Evolutionary conservation across 2,329 filamentous ascomycete species (phyloP).

Genomic region (Colletotrichum melonis): DNA sequence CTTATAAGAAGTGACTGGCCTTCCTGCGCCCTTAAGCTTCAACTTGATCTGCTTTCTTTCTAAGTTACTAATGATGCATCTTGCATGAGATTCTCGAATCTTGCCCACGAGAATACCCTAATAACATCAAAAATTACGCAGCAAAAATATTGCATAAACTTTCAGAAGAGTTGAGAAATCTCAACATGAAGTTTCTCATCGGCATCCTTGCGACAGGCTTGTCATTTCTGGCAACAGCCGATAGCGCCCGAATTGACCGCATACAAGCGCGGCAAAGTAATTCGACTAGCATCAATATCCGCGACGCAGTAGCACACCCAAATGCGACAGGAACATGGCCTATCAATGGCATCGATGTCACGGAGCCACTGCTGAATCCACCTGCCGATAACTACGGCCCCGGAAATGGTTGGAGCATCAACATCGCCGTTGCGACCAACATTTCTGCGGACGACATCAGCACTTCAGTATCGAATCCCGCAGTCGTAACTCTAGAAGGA

Average conservation of each 20-base stretch:
- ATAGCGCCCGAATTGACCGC: not conserved
- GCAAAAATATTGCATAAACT: not conserved
- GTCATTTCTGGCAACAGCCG: not conserved
- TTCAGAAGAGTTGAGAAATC: not conserved
- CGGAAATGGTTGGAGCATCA: conserved; percentile 33
- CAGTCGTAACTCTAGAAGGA: not conserved
- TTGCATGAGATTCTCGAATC: not conserved
- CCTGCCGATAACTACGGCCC: not conserved
- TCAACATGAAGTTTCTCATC: not conserved
- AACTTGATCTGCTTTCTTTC: not conserved
- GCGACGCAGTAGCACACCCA: not conserved
- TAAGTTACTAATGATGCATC: too few relatives aligned
- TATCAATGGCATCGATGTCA: not conserved
- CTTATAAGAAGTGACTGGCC: not conserved
- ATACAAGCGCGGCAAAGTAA: not conserved
- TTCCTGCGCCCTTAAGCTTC: not conserved
- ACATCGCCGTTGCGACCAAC: conserved; percentile 16
- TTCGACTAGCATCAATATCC: not conserved
- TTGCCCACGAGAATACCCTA: too few relatives aligned
- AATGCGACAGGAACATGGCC: conserved; percentile 30
- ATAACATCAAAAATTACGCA: not conserved
- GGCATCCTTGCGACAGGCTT: not conserved
- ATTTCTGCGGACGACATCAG: not conserved
- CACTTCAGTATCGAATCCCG: not conserved
- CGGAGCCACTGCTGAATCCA: not conserved